Conservation (phyloP, 495 filamentous ascomycete genomes). For the Neurospora intermedia region DNA sequence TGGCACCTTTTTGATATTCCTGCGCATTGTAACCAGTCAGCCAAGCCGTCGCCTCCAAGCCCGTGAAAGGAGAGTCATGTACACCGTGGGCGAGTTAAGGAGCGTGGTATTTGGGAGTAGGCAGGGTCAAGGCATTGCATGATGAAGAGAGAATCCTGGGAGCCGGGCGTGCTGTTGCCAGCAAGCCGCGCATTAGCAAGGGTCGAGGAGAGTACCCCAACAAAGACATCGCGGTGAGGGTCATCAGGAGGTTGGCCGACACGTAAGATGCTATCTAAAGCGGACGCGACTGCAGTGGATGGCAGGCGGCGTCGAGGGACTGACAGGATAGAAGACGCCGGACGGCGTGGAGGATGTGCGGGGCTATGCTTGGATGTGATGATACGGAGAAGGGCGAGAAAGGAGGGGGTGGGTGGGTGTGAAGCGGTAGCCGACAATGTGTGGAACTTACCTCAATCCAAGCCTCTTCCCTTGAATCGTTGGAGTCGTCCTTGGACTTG, state of each 20-base stretch:
- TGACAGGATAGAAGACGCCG: constrained; percentile 1
- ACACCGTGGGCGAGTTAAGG: constrained; percentile 16
- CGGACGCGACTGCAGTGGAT: constrained; percentile 6
- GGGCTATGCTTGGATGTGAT: constrained; percentile 1
- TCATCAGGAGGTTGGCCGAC: constrained; percentile 11
- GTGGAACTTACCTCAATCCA: constrained; percentile 66
- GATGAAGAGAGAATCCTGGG: constrained; percentile 16
- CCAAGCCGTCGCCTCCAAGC: constrained; percentile 17
- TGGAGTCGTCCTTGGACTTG: constrained; percentile 58
- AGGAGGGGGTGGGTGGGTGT: constrained; percentile 1
- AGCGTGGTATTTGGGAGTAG: constrained; percentile 11
- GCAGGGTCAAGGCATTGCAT: constrained; percentile 13
- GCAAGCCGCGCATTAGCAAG: constrained; percentile 40
- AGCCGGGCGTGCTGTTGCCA: constrained; percentile 29
- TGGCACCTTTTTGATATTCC: constrained; percentile 96
- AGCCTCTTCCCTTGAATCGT: constrained; percentile 70
- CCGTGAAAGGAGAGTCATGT: constrained; percentile 16
- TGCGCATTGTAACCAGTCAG: constrained; percentile 31
- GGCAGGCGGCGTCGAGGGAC: constrained; percentile 2
- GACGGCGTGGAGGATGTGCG: background rate
- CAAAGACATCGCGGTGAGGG: constrained; percentile 14
- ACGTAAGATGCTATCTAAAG: constrained; percentile 1
- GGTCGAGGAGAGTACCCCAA: constrained; percentile 24
- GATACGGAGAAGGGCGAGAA: constrained; percentile 12
- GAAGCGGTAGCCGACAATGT: constrained; percentile 11